Evolutionary conservation across 2,329 filamentous ascomycete species (phyloP), one percentile per base, ranked within the genome.

Genomic region (Colletotrichum graminicola): DNA sequence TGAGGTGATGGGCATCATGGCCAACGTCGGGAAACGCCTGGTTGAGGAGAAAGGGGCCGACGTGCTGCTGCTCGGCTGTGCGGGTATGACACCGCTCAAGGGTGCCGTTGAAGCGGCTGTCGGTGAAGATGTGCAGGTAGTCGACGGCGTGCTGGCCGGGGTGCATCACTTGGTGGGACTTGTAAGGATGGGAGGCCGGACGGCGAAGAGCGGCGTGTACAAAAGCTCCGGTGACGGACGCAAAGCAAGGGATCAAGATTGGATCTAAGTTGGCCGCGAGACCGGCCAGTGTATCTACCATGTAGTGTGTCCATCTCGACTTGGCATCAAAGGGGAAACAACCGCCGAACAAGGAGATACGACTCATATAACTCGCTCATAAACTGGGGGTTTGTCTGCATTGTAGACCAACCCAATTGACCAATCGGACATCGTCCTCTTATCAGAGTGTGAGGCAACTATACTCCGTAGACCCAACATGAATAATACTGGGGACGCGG

Each of bases 71-170:
- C 47, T 70, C n/a, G 67, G 67, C 3, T 70, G 67, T 7, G 67
- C 67, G 5, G 67, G 67, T 1, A 70, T 70, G 67, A 70, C 67
- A 23, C 67, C 67, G 23, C 45, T 70, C 34, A 70, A 70, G 62
- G 62, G 62, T 2, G 67, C 67, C 21, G 67, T 70, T 1, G 67
- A 70, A 21, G 67, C 62, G 36, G 67, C 67, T 6, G 67, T 70
- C 14, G 67, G 67, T 8, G 47, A 70, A 3, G 62, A 41, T 7
- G 67, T 70, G 23, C 67, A 70, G 23, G 67, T 70, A 14, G 45
- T 70, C 26, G 62, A 70, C 14, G 67, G 67, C 14, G 67, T 70
- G 6, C 23, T 70, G 54, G 67, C 67, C 32, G 67, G 67, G 6
- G 67, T 70, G 29, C 62, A 70, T 43, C 67, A 70, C 21, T 39